Evolutionary conservation across 495 filamentous ascomycete genomes (phyloP), one percentile per base, ranked within the genome.

Genomic region (Penicillium soppii): DNA sequence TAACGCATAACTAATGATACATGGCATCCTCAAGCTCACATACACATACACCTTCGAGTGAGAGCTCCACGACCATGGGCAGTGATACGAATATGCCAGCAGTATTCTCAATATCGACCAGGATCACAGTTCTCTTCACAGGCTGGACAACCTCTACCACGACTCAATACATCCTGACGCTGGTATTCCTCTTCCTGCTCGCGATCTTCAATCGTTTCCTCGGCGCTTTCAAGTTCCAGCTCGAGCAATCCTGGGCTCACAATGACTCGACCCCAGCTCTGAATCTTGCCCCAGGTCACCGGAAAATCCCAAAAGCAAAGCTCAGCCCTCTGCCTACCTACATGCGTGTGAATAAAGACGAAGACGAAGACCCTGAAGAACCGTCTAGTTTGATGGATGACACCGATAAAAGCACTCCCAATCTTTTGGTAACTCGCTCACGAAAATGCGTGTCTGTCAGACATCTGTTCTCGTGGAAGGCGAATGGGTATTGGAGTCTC

Each of bases 191-290:
- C 13, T 59, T 63, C 40, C 7, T 50, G 5, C 53, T 63, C 7
- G 32, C 56, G 15, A 42, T 54, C 5, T 38, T 63, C 17, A 63
- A 63, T 27, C 56, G 60, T 7, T 63, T 59, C 26, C 60, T 63
- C 12, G 50, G 50, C 0, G 47, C 50, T 7, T 45, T 57, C 2
- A 56, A 54, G 33, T 52, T 52, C 26, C 60, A 59, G 47, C 37
- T 63, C 8, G 52, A 57, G 22, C 52, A 7, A 39, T 25, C 30
- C 29, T 27, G 37, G 27, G 12, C 41, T 6, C 19, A 27, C 1
- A n/a, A 23, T 6, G 8, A 29, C 4, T 15, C 33, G 7, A 3
- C 4, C 5, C 19, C 12, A 25, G 2, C 17, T n/a, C 1, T 50
- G 7, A 30, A 16, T 7, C 37, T 12, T 5, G 5, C 10, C 13